These are phyloP conservation scores for Rugonectria rugulosa DNA, from an alignment of 2,329 filamentous ascomycete genomes.

Conservation along the genomic window DNA sequence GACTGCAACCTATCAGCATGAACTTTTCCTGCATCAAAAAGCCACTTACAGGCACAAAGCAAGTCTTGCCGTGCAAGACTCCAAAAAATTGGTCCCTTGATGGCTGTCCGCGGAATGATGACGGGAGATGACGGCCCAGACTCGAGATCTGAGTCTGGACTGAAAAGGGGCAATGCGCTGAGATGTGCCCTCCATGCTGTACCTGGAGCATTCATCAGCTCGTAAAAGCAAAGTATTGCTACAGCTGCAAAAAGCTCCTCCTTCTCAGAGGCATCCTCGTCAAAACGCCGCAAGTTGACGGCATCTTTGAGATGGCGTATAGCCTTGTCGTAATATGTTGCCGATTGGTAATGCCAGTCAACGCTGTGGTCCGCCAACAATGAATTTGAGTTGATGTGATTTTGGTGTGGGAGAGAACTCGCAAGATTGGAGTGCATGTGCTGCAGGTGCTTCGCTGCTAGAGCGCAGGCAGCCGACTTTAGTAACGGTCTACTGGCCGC, in stretches of 20 bases:
- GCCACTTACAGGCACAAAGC: conserved; percentile 29
- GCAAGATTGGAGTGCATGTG: neutral
- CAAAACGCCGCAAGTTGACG: conserved; percentile 43
- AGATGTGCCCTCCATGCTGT: conserved; percentile 70
- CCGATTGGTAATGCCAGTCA: conserved; percentile 34
- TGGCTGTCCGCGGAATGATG: conserved; percentile 29
- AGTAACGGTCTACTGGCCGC: conserved; percentile 26
- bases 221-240: conserved; percentile 72
- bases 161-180: conserved; percentile 69
- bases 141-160: conserved; percentile 48
- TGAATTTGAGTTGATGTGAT: neutral
- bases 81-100: conserved; percentile 35
- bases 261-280: conserved; percentile 43
- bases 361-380: neutral
- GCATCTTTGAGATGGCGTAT: conserved; percentile 26
- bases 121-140: conserved; percentile 15
- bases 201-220: conserved; percentile 71
- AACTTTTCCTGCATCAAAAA: neutral
- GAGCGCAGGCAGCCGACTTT: conserved; percentile 31
- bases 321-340: conserved; percentile 33
- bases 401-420: neutral
- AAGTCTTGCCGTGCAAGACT: conserved; percentile 33
- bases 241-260: conserved; percentile 67
- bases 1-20: conserved; percentile 1
- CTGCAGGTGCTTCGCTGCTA: conserved; percentile 31